Percentiles rank a stretch among this genome's conserved stretches.
These are phyloP conservation scores for Curvularia lunata DNA, from an alignment of 2,329 filamentous ascomycete genomes.

Conservation along the genomic window DNA sequence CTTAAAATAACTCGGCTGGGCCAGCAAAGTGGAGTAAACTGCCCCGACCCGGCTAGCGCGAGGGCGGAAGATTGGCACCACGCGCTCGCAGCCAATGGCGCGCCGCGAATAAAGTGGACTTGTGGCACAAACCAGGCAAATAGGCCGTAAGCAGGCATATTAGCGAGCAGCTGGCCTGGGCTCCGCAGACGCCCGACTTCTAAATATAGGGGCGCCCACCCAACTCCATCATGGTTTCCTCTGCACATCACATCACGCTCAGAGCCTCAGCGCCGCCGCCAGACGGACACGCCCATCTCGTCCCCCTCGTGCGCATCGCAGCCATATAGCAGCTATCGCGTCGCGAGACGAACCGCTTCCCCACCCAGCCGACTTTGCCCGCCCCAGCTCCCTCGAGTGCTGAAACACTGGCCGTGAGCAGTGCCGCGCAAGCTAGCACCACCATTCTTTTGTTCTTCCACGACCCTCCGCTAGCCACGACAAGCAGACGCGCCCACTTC, in stretches of 20 bases:
- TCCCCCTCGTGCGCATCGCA: conserved; percentile 28
- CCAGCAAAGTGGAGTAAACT: conserved; percentile 16
- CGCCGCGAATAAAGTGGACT: conserved; percentile 11
- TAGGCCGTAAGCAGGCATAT: conserved; percentile 20
- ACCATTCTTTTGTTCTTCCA: conserved; percentile 32
- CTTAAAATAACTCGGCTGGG: conserved; percentile 41
- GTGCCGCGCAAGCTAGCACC: conserved; percentile 31
- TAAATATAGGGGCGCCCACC: conserved; percentile 37
- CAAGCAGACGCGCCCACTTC: conserved; percentile 15
- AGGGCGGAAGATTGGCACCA: conserved; percentile 8
- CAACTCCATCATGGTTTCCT: conserved; percentile 31
- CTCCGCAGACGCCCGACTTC: conserved; percentile 31
- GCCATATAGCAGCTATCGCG: conserved; percentile 38
- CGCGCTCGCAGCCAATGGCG: conserved; percentile 19
- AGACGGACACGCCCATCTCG: conserved; percentile 20
- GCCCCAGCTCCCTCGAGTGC: conserved; percentile 26
- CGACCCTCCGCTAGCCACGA: conserved; percentile 24
- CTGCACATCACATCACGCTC: conserved; percentile 40
- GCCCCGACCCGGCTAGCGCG: conserved; percentile 7
- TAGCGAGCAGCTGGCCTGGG: conserved; percentile 32
- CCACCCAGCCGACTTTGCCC: conserved; percentile 30
- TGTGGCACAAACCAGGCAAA: conserved; percentile 19
- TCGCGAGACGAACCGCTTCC: conserved; percentile 22
- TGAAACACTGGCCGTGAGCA: conserved; percentile 34
- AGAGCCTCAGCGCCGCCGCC: conserved; percentile 35